phyloP scores from a whole-genome alignment of 1,284 basidiomycete genomes.

The Vanrija sp. region DNA sequence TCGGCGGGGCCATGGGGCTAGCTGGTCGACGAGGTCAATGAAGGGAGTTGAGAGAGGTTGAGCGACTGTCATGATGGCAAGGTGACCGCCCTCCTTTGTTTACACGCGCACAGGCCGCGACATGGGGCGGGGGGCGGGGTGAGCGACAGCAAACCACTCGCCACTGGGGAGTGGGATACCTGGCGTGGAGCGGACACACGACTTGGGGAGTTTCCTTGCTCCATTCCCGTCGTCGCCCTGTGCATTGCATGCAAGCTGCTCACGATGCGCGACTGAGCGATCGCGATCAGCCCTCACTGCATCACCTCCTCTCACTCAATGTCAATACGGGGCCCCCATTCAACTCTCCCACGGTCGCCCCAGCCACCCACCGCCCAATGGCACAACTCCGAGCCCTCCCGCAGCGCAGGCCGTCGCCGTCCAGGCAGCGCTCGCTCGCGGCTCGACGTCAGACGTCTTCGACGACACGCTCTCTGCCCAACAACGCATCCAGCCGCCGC shows the following conservation, averaged over 20 bases:
- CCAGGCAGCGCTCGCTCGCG: neutral
- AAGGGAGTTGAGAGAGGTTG: no score
- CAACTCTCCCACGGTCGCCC: neutral
- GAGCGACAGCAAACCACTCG: no score
- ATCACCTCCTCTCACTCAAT: no score
- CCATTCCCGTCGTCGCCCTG: no score
- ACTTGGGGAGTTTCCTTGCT: no score
- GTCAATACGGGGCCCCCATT: neutral
- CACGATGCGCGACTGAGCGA: no score
- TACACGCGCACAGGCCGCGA: neutral
- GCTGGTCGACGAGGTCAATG: neutral
- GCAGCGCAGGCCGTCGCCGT: neutral
- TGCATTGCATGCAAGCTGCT: no score
- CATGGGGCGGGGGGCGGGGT: neutral
- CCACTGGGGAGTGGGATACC: no score
- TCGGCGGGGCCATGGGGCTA: neutral
- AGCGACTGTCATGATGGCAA: no score
- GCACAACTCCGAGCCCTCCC: conserved; percentile 11
- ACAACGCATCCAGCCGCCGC: neutral
- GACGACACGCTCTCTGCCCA: neutral
- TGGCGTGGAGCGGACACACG: no score
- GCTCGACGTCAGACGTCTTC: no score
- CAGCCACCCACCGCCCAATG: neutral
- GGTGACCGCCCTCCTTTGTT: neutral
- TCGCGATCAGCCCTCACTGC: no score